phyloP scores from a whole-genome alignment of 2,329 filamentous ascomycete genomes.

The Cadophora sp. region DNA sequence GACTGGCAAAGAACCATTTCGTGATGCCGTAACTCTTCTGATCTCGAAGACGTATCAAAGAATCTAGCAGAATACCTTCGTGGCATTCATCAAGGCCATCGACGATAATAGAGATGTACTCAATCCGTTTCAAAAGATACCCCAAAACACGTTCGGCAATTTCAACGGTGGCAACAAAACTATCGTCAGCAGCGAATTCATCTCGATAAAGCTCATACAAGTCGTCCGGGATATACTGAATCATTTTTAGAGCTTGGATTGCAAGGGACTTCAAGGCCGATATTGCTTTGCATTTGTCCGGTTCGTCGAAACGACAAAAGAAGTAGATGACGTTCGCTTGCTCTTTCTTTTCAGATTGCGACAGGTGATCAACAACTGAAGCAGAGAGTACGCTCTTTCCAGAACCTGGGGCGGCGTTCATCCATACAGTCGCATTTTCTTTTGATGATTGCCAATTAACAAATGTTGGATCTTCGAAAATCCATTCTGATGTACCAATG shows the following conservation, averaged over 20 bases:
- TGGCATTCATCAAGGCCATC: constrained; percentile 29
- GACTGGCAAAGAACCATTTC: constrained; percentile 26
- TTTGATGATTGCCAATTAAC: constrained; percentile 12
- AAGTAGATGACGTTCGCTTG: constrained; percentile 21
- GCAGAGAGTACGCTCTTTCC: constrained; percentile 27
- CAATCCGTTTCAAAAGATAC: constrained; percentile 20
- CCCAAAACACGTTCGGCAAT: constrained; percentile 19
- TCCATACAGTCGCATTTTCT: constrained; percentile 20
- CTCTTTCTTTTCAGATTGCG: constrained; percentile 8
- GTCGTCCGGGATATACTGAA: constrained; percentile 20
- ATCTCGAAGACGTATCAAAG: constrained; percentile 6
- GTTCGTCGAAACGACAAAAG: constrained; percentile 26
- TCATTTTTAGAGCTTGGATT: constrained; percentile 19
- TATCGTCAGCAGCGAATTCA: constrained; percentile 18
- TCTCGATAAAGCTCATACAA: constrained; percentile 22
- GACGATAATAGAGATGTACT: constrained; percentile 21
- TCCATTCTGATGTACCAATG: constrained; percentile 19
- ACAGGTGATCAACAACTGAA: constrained; percentile 17
- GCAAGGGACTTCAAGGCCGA: constrained; percentile 20
- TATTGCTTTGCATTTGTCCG: constrained; percentile 20
- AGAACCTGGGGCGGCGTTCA: constrained; percentile 24
- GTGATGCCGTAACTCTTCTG: constrained; percentile 17
- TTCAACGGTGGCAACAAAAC: constrained; percentile 1
- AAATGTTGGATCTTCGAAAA: constrained; percentile 22
- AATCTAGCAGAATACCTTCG: constrained; percentile 17